Percentiles rank a stretch among this genome's conserved stretches.
Conservation (phyloP, 192 early-diverging fungal species). For the Umbelopsis sp. region DNA sequence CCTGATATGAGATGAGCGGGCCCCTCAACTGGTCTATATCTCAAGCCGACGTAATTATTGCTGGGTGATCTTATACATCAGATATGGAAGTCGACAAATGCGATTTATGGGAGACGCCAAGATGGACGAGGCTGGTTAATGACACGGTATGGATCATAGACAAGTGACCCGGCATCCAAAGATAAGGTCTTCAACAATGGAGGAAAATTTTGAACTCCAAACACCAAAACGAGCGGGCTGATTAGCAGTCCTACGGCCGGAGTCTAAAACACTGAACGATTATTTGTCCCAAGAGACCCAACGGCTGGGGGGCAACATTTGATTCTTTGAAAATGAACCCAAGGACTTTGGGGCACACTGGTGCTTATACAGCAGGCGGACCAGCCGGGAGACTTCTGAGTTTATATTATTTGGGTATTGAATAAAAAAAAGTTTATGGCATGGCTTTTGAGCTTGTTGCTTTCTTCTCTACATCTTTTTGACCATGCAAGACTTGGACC, state of each 20-base stretch:
- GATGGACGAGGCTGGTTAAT: no score
- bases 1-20: no score
- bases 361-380: neutral
- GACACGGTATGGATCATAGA: no score
- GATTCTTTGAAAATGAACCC: constrained; percentile 5
- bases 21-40: no score
- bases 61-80: no score
- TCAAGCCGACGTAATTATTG: no score
- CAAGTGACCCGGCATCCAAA: no score
- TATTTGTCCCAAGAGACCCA: constrained; percentile 15
- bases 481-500: constrained; percentile 28
- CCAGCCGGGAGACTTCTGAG: neutral
- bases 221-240: neutral
- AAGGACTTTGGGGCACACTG: constrained; percentile 7
- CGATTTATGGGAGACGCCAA: no score
- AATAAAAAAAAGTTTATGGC: constrained; percentile 1
- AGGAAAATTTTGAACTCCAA: neutral
- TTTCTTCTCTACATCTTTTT: constrained; percentile 4
- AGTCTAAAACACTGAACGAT: neutral
- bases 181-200: no score
- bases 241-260: neutral
- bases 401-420: constrained; percentile 15
- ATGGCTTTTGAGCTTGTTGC: constrained; percentile 9
- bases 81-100: no score
- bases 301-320: constrained; percentile 10